Evolutionary conservation across 805 yeast species (phyloP), one percentile per base, ranked within the genome.

Genomic region (Candida anglica): DNA sequence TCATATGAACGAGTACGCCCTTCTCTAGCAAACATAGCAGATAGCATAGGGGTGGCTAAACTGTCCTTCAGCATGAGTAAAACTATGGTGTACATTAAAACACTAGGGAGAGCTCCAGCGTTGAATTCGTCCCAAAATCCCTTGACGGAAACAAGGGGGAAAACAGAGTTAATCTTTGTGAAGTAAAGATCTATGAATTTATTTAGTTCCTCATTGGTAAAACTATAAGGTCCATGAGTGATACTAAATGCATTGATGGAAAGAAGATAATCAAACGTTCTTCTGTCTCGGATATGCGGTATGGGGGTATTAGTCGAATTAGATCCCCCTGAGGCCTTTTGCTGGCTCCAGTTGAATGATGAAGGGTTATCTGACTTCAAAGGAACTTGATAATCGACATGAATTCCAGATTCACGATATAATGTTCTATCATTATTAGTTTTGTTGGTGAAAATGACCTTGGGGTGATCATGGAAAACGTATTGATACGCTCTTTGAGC

Each of bases 231-330:
- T 2, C 48, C 43, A n/a, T 45, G 39, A 5, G 51, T 37, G 15
- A 60, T 38, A 6, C 62, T 57, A 40, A 62, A 61, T 5, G 66
- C 66, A 37, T 57, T 32, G 16, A 59, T 57, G 4, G 45, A 36
- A 18, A 43, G 34, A 16, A 60, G 39, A 24, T 44, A 50, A 3
- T 44, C 33, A 34, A 44, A 51, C 15, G 37, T 38, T 14, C 39
- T 35, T 14, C 22, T 22, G 30, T 34, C 37, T 28, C 37, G 40
- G 23, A 53, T 41, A 27, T 47, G 35, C 40, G 26, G 38, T 32
- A 35, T 21, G 13, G 23, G n/a, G n/a, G 18, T 10, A 6, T 14
- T n/a, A 19, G 10, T 11, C n/a, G 32, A 30, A 7, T n/a, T 13
- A 19, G 23, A 19, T 9, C 11, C 11, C 23, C 11, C 10, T 9